phyloP scores from a whole-genome alignment of 192 early-diverging fungal genomes.

The Coemansia sp. region DNA sequence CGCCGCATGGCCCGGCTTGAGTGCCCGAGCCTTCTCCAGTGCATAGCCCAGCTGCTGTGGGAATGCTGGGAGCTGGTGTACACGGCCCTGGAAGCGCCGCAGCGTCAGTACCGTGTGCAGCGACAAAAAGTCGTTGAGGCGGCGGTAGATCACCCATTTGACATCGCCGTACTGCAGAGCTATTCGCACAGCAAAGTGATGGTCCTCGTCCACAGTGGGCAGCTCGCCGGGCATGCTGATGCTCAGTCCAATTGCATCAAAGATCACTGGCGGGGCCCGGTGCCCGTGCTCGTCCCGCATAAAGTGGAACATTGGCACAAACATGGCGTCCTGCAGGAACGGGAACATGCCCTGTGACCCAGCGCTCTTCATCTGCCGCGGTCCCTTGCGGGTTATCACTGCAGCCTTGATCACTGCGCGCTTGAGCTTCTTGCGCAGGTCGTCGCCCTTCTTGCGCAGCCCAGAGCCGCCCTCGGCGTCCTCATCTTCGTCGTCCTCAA shows the following conservation, averaged over 20 bases:
- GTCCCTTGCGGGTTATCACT: conserved; percentile 36
- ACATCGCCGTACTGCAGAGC: conserved; percentile 70
- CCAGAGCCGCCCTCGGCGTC: no score
- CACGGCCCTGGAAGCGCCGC: conserved; percentile 44
- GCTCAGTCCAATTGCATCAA: conserved; percentile 44
- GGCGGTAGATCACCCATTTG: conserved; percentile 67
- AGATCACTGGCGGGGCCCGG: conserved; percentile 48
- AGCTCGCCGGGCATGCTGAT: conserved; percentile 13
- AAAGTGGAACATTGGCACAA: conserved; percentile 50
- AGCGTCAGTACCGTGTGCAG: conserved; percentile 58
- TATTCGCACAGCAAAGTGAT: conserved; percentile 62
- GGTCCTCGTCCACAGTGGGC: background rate
- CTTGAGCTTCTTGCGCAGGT: conserved; percentile 31
- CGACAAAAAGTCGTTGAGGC: conserved; percentile 60
- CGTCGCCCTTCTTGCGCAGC: conserved; percentile 22
- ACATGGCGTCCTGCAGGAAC: conserved; percentile 49
- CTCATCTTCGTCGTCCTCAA: conserved; percentile 19
- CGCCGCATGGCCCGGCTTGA: conserved; percentile 21
- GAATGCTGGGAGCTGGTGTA: conserved; percentile 38
- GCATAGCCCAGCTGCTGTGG: conserved; percentile 43
- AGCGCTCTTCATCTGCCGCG: conserved; percentile 36
- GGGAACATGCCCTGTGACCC: conserved; percentile 37
- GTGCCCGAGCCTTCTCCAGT: conserved; percentile 26
- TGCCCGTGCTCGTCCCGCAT: conserved; percentile 49
- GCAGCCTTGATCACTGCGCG: conserved; percentile 45